These are phyloP conservation scores for Cornus florida DNA, from an alignment of 148 eudicot genomes.

Conservation along the genomic window DNA sequence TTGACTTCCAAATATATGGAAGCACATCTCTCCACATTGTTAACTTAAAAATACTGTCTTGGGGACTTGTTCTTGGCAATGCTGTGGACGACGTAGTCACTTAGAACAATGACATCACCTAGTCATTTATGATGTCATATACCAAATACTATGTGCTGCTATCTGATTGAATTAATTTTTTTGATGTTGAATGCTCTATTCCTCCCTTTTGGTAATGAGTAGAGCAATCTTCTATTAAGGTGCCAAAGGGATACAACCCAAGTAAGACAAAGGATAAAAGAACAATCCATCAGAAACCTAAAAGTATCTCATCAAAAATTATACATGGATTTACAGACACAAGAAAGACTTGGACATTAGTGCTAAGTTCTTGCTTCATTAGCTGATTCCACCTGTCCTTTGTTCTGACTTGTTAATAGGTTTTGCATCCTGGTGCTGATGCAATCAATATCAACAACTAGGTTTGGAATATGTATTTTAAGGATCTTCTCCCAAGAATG, in stretches of 20 bases:
- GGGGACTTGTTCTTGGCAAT: too few relatives aligned
- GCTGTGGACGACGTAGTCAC: too few relatives aligned
- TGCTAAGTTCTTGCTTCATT: constrained; percentile 5
- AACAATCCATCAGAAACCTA: too few relatives aligned
- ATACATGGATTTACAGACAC: too few relatives aligned
- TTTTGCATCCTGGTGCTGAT: constrained; percentile 44
- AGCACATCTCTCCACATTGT: not conserved
- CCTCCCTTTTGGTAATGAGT: too few relatives aligned
- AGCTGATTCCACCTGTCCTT: not conserved
- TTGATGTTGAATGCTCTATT: not conserved
- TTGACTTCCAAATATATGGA: not conserved
- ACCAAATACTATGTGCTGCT: not conserved
- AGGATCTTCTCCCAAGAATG: constrained; percentile 56
- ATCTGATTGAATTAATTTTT: not conserved
- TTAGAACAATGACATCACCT: not conserved
- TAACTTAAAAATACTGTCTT: not conserved
- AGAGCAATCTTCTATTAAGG: too few relatives aligned
- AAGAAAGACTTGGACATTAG: not conserved
- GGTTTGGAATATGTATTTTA: constrained; percentile 59
- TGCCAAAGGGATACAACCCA: too few relatives aligned
- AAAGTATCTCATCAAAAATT: too few relatives aligned
- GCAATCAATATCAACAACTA: constrained; percentile 52
- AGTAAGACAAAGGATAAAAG: too few relatives aligned
- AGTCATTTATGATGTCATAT: not conserved
- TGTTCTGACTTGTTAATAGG: constrained; percentile 28